phyloP scores from a whole-genome alignment of 1,139 yeast genomes.

The Yamadazyma triangularis region DNA sequence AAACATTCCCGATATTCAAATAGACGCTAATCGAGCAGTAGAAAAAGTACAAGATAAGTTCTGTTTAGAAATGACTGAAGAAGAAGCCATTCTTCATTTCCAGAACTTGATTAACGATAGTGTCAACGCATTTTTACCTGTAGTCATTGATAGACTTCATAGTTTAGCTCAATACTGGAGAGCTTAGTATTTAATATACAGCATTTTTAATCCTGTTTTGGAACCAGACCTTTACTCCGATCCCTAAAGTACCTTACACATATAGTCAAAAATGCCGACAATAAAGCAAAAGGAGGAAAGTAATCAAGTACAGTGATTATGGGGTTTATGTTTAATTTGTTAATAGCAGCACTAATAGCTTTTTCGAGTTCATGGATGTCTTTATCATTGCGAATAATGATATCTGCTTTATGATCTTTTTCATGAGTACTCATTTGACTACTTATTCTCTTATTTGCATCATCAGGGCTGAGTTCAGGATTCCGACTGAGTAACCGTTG shows the following conservation, averaged over 20 bases:
- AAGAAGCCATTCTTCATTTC: conserved; percentile 91
- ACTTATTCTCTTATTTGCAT: conserved; percentile 66
- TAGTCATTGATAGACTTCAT: conserved; percentile 91
- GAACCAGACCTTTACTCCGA: conserved; percentile 18
- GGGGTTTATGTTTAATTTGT: conserved; percentile 44
- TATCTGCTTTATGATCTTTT: conserved; percentile 59
- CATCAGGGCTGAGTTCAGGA: conserved; percentile 58
- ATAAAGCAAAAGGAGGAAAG: conserved; percentile 48
- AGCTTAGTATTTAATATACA: no score
- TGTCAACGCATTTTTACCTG: conserved; percentile 89
- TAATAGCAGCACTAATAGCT: conserved; percentile 44
- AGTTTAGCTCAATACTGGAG: conserved; percentile 98
- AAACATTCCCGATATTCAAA: conserved; percentile 78
- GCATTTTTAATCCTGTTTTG: no score
- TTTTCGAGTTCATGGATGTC: conserved; percentile 44
- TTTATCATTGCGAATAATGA: conserved; percentile 62
- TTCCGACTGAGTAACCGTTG: conserved; percentile 63
- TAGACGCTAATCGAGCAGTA: conserved; percentile 74
- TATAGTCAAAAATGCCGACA: conserved; percentile 27
- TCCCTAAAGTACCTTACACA: conserved; percentile 17
- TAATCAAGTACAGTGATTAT: conserved; percentile 58
- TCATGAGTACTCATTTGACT: conserved; percentile 70
- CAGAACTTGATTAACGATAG: conserved; percentile 91
- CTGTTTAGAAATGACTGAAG: conserved; percentile 89
- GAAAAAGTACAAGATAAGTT: conserved; percentile 92